Evolutionary conservation across 73 alveolate species (phyloP).

Genomic region (Paramecium bursaria): DNA sequence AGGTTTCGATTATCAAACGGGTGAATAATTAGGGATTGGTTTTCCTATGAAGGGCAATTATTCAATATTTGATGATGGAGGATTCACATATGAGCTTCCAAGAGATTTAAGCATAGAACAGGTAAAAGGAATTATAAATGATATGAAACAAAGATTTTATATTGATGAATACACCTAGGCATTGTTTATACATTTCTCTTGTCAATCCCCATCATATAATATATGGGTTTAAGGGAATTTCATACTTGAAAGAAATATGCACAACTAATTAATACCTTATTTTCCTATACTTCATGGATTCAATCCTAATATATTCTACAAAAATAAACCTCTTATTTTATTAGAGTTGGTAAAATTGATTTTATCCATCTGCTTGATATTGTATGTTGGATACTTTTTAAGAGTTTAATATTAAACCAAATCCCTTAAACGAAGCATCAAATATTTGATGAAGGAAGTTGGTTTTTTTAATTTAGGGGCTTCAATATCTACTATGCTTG

Average conservation of each 20-base stretch:
- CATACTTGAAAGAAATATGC: constrained; percentile 34
- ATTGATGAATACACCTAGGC: constrained; percentile 15
- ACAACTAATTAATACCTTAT: constrained; percentile 25
- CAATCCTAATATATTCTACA: constrained; percentile 27
- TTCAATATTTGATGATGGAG: constrained; percentile 38
- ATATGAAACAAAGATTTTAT: not conserved
- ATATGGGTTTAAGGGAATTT: constrained; percentile 18
- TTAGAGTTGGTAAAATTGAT: constrained; percentile 25
- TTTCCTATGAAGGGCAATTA: not conserved
- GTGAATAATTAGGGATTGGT: constrained; percentile 39
- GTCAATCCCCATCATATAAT: constrained; percentile 7
- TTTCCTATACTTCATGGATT: constrained; percentile 9
- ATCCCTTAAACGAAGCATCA: too few relatives aligned
- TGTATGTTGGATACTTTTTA: too few relatives aligned
- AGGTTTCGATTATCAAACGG: not conserved
- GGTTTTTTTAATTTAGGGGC: constrained; percentile 53
- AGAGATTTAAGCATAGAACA: constrained; percentile 34
- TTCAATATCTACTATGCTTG: not conserved
- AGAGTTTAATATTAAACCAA: too few relatives aligned
- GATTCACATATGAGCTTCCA: constrained; percentile 9
- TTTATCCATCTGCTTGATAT: not conserved
- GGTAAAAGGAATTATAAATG: not conserved
- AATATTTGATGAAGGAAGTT: constrained; percentile 20
- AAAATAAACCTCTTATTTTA: not conserved
- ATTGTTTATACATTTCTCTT: not conserved